Conservation (phyloP, 495 filamentous ascomycete species). For the Talaromyces adpressus region DNA sequence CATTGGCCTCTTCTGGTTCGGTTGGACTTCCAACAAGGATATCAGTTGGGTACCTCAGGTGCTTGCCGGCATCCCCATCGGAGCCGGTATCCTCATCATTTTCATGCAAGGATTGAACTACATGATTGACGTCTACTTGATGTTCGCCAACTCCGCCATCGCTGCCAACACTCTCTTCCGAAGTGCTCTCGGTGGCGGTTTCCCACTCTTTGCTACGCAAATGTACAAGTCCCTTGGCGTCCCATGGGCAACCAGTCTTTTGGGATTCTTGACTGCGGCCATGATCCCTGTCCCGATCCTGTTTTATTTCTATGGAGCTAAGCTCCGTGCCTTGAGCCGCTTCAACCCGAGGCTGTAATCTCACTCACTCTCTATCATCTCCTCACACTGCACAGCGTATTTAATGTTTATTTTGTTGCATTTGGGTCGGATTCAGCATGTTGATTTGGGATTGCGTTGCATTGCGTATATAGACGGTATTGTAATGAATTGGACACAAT, state of each 20-base stretch:
- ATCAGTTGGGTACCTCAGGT: conserved; percentile 43
- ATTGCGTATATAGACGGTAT: neutral
- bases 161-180: conserved; percentile 65
- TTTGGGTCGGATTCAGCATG: neutral
- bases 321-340: conserved; percentile 48
- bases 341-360: conserved; percentile 33
- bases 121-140: conserved; percentile 56
- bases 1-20: conserved; percentile 58
- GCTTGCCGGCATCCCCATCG: conserved; percentile 42
- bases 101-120: conserved; percentile 58
- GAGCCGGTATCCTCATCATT: conserved; percentile 48
- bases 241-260: conserved; percentile 55
- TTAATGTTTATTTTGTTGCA: neutral
- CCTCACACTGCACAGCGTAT: neutral
- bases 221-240: conserved; percentile 59
- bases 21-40: conserved; percentile 45
- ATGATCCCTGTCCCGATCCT: conserved; percentile 65
- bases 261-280: conserved; percentile 55
- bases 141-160: conserved; percentile 54
- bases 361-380: neutral
- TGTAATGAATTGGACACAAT: neutral
- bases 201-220: conserved; percentile 57
- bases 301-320: conserved; percentile 63
- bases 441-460: neutral
- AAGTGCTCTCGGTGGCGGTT: conserved; percentile 54